phyloP scores from a whole-genome alignment of 805 yeast genomes.

The Hanseniaspora jakobsenii region DNA sequence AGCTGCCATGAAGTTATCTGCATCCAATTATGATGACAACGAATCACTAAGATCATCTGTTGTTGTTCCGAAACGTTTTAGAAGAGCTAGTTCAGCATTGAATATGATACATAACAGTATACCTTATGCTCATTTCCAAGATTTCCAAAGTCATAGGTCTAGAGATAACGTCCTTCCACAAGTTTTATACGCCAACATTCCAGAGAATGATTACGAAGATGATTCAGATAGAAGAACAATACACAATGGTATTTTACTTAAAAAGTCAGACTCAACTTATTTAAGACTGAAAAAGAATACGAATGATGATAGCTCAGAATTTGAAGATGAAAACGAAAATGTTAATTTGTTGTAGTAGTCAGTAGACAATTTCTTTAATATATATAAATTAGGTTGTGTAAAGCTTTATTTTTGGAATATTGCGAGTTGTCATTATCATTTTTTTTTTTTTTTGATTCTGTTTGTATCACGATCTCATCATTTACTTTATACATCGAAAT shows the following conservation, averaged over 20 bases:
- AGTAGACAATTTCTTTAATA: too few relatives aligned
- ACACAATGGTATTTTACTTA: conserved; percentile 4
- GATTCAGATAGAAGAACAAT: conserved; percentile 11
- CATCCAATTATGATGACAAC: not conserved
- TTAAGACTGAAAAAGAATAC: not conserved
- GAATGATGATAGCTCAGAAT: not conserved
- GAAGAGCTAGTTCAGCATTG: conserved; percentile 27
- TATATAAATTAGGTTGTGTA: too few relatives aligned
- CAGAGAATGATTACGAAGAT: conserved; percentile 2
- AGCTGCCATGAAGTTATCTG: not conserved
- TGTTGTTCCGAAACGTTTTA: conserved; percentile 5
- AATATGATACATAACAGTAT: conserved; percentile 41
- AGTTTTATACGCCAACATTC: conserved; percentile 20
- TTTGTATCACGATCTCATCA: too few relatives aligned
- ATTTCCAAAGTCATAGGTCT: conserved; percentile 55
- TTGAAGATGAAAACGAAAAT: not conserved
- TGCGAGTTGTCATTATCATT: too few relatives aligned
- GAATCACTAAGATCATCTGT: conserved; percentile 1
- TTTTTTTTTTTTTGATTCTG: too few relatives aligned
- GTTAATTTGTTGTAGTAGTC: too few relatives aligned
- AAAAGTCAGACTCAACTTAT: not conserved
- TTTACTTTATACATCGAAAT: conserved; percentile 35
- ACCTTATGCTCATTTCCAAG: conserved; percentile 70
- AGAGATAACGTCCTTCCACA: conserved; percentile 26
- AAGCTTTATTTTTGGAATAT: too few relatives aligned